Conservation (phyloP, 129 eudicot genomes). For the Gnaphalium uliginosum region DNA sequence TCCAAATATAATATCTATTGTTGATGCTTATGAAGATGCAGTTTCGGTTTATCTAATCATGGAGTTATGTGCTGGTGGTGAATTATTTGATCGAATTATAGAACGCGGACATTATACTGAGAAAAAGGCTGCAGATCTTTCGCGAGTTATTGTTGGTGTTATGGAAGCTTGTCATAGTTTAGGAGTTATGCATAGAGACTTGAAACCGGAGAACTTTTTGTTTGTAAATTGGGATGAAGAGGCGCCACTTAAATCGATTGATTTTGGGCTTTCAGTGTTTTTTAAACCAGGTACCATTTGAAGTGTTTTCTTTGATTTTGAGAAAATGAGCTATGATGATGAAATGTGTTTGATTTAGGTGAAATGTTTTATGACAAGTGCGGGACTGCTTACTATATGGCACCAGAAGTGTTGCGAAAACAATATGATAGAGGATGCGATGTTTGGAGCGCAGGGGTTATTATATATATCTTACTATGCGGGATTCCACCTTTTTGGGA, state of each 20-base stretch:
- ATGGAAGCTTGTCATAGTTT: slow-evolving; percentile 79
- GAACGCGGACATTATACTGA: slow-evolving; percentile 81
- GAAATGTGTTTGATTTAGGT: slow-evolving; percentile 43
- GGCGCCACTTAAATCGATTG: slow-evolving; percentile 64
- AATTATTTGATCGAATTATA: slow-evolving; percentile 78
- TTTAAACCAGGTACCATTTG: slow-evolving; percentile 49
- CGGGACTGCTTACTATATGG: slow-evolving; percentile 89
- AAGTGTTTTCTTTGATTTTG: slow-evolving; percentile 22
- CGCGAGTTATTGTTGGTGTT: slow-evolving; percentile 76
- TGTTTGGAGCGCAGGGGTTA: slow-evolving; percentile 98
- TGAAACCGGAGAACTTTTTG: slow-evolving; percentile 88
- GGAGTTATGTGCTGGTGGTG: slow-evolving; percentile 91
- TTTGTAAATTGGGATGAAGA: slow-evolving; percentile 70
- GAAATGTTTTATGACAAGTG: slow-evolving; percentile 72
- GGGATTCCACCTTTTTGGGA: slow-evolving; percentile 99
- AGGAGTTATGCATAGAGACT: slow-evolving; percentile 88
- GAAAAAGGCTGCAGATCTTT: slow-evolving; percentile 76
- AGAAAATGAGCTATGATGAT: not conserved
- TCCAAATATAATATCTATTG: slow-evolving; percentile 63
- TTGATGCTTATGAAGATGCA: slow-evolving; percentile 82
- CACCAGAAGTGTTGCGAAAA: slow-evolving; percentile 76
- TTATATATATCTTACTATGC: slow-evolving; percentile 73
- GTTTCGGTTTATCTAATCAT: slow-evolving; percentile 71
- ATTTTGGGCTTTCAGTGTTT: slow-evolving; percentile 83
- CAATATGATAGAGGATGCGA: slow-evolving; percentile 80